A percentile compares a stretch with the other conserved stretches of the same genome.
phyloP scores from a whole-genome alignment of 2,329 filamentous ascomycete genomes.

The Venturia carpophila region DNA sequence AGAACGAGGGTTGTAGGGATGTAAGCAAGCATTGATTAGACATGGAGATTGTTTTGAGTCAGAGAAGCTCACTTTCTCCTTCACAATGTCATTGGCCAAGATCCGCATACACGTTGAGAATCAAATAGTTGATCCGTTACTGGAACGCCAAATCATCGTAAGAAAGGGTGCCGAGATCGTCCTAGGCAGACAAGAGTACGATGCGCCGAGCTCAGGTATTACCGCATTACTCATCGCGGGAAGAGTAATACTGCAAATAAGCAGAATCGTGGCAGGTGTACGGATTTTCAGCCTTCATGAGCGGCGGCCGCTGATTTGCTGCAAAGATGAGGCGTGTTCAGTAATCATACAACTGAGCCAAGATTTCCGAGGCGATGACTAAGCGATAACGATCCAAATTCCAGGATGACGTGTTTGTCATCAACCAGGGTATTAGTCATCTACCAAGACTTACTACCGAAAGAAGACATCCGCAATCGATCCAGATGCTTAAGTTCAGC shows the following conservation, averaged over 20 bases:
- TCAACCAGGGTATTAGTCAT: not conserved
- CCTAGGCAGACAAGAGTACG: not conserved
- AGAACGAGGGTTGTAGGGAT: not conserved
- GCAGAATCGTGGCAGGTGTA: not conserved
- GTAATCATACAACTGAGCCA: not conserved
- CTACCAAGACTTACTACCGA: not conserved
- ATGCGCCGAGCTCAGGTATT: too few relatives aligned
- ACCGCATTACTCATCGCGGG: not conserved
- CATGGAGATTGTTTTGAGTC: not conserved
- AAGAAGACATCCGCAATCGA: not conserved
- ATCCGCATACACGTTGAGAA: not conserved
- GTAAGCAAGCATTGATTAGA: conserved; percentile 1
- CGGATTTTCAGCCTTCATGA: not conserved
- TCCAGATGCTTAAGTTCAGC: too few relatives aligned
- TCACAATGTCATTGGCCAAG: not conserved
- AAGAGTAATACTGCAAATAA: not conserved
- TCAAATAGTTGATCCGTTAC: not conserved
- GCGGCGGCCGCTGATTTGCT: not conserved
- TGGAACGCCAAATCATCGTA: not conserved
- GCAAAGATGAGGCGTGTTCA: not conserved
- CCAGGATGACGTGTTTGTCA: not conserved
- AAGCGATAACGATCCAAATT: not conserved
- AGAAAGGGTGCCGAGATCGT: not conserved
- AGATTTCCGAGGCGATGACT: not conserved
- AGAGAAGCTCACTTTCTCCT: not conserved